phyloP scores from a whole-genome alignment of 2,329 filamentous ascomycete genomes.

The Alternaria brassicae region DNA sequence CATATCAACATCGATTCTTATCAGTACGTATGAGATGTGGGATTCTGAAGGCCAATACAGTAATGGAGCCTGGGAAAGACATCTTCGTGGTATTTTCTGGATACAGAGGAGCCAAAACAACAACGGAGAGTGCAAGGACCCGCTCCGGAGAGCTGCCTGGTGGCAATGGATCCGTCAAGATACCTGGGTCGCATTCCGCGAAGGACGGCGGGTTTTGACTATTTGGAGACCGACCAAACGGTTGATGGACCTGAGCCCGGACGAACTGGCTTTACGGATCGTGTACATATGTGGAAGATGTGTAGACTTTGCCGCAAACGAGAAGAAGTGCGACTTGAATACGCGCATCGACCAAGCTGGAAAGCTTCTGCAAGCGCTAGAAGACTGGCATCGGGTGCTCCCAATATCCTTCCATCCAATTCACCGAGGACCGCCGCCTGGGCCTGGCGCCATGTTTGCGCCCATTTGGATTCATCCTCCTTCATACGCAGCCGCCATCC shows the following conservation, averaged over 20 bases:
- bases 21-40: conserved; percentile 73
- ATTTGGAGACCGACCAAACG: conserved; percentile 64
- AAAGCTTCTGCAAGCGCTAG: conserved; percentile 57
- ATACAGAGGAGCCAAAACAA: conserved; percentile 69
- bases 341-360: conserved; percentile 57
- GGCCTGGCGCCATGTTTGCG: conserved; percentile 23
- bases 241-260: conserved; percentile 57
- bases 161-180: conserved; percentile 73
- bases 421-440: conserved; percentile 34
- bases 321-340: conserved; percentile 54
- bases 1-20: conserved; percentile 65
- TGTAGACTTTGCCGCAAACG: conserved; percentile 65
- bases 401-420: conserved; percentile 56
- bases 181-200: conserved; percentile 69
- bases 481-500: conserved; percentile 55
- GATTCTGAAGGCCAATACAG: conserved; percentile 57
- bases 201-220: conserved; percentile 62
- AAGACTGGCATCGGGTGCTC: conserved; percentile 59
- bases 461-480: conserved; percentile 43
- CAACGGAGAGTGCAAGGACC: conserved; percentile 62
- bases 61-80: conserved; percentile 64
- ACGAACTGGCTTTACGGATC: conserved; percentile 62
- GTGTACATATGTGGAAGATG: conserved; percentile 64
- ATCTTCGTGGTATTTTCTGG: conserved; percentile 71
- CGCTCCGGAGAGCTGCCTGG: conserved; percentile 66